Evolutionary conservation across 2,329 filamentous ascomycete species (phyloP), one percentile per base, ranked within the genome.

Genomic region (Didymella glomerata): DNA sequence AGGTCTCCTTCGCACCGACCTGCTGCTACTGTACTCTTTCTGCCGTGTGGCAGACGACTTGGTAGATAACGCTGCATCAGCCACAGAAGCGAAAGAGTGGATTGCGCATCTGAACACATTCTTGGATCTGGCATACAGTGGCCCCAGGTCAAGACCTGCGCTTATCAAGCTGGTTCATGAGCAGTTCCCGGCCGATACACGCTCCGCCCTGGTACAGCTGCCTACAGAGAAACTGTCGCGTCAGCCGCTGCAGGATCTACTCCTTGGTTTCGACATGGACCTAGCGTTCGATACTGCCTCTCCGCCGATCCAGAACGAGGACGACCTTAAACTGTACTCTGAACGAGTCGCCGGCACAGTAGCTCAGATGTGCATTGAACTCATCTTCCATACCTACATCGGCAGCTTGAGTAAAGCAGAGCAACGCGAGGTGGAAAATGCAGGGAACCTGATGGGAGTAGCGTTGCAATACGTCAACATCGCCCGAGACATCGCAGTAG

Each of bases 381-480:
- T 92, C 2, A 88, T 89, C 13, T 87, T 90, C 65, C 78, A 84
- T 60, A 85, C 91, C 67, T 81, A 79, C 54, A 77, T 66, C 32
- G 78, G 47, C 61, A 73, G 60, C 27, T 63, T 74, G 27, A 63
- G 72, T 5, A 4, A 55, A 28, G 57, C 73, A 42, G 76, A 80
- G 41, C 66, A 71, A 53, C 70, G 78, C 14, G 69, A 77, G 2
- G 79, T 90, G 6, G 78, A 88, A 14, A 69, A 78, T 16, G 84
- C 87, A 0, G 88, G 88, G 1, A 80, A 82, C 20, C 80, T 82
- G 27, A 92, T 92, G 89, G 90, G 90, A 0, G 83, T 89, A 32
- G 89, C 90, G 1, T 78, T 92, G n/a, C 90, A 93, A 68, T 91
- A 89, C 66, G 85, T 91, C 67, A 93, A 92, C 68, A 91, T 93